phyloP scores from a whole-genome alignment of 257 asterid genomes.

The Fraxinus quadrangulata region DNA sequence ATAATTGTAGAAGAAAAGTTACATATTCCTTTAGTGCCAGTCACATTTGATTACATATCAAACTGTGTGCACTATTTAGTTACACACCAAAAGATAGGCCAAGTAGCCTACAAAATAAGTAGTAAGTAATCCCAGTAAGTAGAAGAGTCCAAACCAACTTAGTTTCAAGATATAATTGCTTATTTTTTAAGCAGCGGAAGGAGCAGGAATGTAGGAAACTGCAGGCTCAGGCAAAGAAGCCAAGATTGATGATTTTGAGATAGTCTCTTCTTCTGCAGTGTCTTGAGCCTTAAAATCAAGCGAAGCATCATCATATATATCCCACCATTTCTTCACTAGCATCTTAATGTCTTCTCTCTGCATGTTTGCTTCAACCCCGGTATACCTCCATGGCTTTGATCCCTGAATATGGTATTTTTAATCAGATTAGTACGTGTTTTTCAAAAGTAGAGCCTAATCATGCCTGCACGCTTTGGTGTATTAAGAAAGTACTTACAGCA shows the following conservation, averaged over 20 bases:
- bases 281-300: constrained; percentile 55
- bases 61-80: constrained; percentile 18
- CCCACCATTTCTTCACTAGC: constrained; percentile 73
- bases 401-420: constrained; percentile 33
- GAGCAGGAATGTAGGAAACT: constrained; percentile 58
- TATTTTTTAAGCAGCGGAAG: constrained; percentile 56
- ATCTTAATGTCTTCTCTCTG: constrained; percentile 62
- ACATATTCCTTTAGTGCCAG: constrained; percentile 10
- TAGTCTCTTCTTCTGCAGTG: constrained; percentile 32
- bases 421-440: too few species aligned
- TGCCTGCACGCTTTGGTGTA: too few species aligned
- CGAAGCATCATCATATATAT: constrained; percentile 54
- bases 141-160: background rate
- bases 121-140: background rate
- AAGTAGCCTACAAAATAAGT: constrained; percentile 15
- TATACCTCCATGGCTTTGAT: constrained; percentile 74
- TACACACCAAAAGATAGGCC: constrained; percentile 28
- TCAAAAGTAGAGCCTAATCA: too few species aligned
- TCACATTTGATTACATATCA: constrained; percentile 15
- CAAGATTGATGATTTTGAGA: constrained; percentile 43
- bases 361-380: constrained; percentile 63
- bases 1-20: constrained; percentile 20
- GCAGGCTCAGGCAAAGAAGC: constrained; percentile 54
- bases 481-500: constrained; percentile 19
- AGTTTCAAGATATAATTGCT: background rate